Conservation (phyloP, 257 asterid species). For the Nicotiana otophora region DNA sequence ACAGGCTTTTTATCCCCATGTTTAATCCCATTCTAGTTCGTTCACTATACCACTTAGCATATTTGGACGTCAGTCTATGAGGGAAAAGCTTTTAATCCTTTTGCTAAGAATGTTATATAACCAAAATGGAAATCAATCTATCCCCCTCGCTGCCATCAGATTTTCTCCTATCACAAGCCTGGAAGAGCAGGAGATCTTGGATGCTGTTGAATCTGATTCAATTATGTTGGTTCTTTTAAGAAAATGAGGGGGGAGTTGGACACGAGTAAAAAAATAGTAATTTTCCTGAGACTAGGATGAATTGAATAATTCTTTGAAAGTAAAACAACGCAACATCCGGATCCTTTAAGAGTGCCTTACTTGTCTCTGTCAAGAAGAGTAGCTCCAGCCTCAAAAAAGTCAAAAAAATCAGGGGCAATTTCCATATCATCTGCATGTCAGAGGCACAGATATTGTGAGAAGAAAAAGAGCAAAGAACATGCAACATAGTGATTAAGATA, state of each 20-base stretch:
- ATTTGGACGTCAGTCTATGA: background rate
- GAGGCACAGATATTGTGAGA: slow-evolving; percentile 16
- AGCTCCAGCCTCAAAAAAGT: slow-evolving; percentile 95
- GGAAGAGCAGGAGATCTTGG: background rate
- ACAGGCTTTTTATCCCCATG: background rate
- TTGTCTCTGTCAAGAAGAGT: slow-evolving; percentile 83
- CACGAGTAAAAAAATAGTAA: background rate
- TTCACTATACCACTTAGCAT: background rate
- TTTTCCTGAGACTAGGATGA: background rate
- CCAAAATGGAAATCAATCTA: background rate
- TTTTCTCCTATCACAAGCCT: background rate
- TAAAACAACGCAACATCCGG: background rate
- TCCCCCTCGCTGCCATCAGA: background rate
- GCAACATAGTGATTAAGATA: slow-evolving; percentile 13
- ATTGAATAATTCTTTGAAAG: background rate
- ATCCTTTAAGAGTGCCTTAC: slow-evolving; percentile 38
- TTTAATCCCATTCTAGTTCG: background rate
- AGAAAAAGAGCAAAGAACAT: slow-evolving; percentile 19
- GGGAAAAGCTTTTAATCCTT: slow-evolving; percentile 1
- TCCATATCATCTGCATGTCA: slow-evolving; percentile 94
- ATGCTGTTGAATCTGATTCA: background rate
- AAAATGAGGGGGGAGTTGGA: background rate
- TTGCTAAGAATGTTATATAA: background rate
- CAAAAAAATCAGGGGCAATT: slow-evolving; percentile 94
- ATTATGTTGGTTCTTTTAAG: background rate